Evolutionary conservation across 2,329 filamentous ascomycete species (phyloP).

Genomic region (Trichoderma breve): DNA sequence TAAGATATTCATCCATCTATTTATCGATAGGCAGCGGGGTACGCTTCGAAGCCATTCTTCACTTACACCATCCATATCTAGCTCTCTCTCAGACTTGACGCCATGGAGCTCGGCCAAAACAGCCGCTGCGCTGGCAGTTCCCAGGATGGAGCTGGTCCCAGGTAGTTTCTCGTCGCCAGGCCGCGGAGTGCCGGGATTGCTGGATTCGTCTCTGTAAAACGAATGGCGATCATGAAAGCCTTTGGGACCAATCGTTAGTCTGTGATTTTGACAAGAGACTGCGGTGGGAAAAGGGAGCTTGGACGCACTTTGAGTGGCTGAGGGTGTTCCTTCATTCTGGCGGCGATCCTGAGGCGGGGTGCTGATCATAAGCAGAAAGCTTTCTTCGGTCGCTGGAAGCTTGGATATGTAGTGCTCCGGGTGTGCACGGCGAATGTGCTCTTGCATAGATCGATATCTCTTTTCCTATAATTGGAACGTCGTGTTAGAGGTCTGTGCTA

Average conservation of each 20-base stretch:
- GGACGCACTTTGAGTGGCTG: slow-evolving; percentile 35
- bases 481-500: slow-evolving; percentile 5
- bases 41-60: slow-evolving; percentile 9
- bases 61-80: slow-evolving; percentile 75
- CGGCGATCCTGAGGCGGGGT: slow-evolving; percentile 75
- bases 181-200: slow-evolving; percentile 66
- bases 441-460: slow-evolving; percentile 97
- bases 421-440: slow-evolving; percentile 96
- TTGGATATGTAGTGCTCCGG: slow-evolving; percentile 97
- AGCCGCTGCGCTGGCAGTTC: slow-evolving; percentile 71
- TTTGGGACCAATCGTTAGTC: slow-evolving; percentile 27
- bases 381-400: slow-evolving; percentile 95
- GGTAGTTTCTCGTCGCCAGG: slow-evolving; percentile 61
- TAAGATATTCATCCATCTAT: slow-evolving; percentile 28
- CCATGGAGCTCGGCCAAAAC: slow-evolving; percentile 80
- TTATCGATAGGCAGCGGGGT: slow-evolving; percentile 32
- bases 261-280: neutral
- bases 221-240: slow-evolving; percentile 46
- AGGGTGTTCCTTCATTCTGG: slow-evolving; percentile 39
- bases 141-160: slow-evolving; percentile 47
- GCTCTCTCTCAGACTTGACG: slow-evolving; percentile 72
- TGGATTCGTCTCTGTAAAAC: slow-evolving; percentile 62
- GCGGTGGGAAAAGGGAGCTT: slow-evolving; percentile 14
- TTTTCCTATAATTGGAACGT: slow-evolving; percentile 66
- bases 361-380: slow-evolving; percentile 94